Conservation (phyloP, 495 filamentous ascomycete species). For the Xylaria palmicola region DNA sequence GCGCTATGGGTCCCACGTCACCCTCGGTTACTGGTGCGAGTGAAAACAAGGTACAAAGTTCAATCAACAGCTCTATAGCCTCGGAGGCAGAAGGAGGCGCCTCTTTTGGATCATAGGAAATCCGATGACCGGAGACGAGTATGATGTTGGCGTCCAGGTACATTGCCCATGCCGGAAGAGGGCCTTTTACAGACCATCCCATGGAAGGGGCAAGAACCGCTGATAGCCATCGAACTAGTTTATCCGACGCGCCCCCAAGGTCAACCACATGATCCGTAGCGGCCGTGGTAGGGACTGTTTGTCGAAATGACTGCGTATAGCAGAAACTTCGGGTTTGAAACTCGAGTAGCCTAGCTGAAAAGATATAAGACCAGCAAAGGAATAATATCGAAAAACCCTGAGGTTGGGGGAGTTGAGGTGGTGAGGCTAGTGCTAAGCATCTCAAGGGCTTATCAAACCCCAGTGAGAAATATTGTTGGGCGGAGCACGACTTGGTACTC, state of each 20-base stretch:
- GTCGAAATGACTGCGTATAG: neutral
- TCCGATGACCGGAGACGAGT: neutral
- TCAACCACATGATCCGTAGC: conserved; percentile 2
- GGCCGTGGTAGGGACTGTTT: neutral
- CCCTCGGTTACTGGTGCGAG: neutral
- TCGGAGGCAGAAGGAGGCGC: conserved; percentile 6
- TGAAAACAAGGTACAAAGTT: conserved; percentile 8
- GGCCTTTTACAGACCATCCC: conserved; percentile 3
- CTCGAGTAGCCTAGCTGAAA: conserved; percentile 8
- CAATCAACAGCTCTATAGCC: conserved; percentile 11
- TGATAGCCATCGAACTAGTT: conserved; percentile 6
- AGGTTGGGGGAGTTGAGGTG: neutral
- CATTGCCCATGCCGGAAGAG: neutral
- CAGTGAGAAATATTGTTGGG: neutral
- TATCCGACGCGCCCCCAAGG: neutral
- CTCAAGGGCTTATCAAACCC: neutral
- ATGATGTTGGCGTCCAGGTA: neutral
- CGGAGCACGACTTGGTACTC: neutral
- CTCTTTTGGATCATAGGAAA: neutral
- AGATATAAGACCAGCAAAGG: conserved; percentile 15
- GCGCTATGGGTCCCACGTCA: neutral
- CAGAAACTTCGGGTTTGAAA: neutral
- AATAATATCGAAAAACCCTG: conserved; percentile 8
- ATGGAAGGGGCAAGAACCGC: conserved; percentile 4
- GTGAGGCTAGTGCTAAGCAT: neutral